Evolutionary conservation across 495 filamentous ascomycete genomes (phyloP), one percentile per base, ranked within the genome.

Genomic region (Aspergillus biplanus): DNA sequence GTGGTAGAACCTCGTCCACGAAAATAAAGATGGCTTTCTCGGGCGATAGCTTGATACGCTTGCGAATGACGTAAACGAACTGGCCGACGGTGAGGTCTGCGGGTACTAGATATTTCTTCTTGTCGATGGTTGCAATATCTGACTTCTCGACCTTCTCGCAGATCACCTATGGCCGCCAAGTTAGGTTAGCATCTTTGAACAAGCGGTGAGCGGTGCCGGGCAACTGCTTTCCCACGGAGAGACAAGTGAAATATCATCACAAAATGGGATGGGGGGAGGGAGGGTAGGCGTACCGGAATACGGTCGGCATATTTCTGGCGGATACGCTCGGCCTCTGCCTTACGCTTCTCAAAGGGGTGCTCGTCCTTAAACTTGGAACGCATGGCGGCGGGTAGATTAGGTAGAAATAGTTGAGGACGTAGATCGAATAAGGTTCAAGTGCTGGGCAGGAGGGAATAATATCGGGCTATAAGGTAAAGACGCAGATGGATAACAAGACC

Each of bases 1-100:
- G 95, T 39, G 95, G 95, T 33, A 99, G 86, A 39, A 98, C 94
- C 84, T 97, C 95, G 73, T 98, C 95, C 67, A 99, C 95, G 82
- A 98, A 99, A 86, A 99, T 99, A 86, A 99, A 99, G 84, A 99
- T 99, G 67, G 95, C 95, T 85, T 99, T 99, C 84, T 99, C 95
- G 7, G 95, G 95, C 11, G 93, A 97, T 57, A 99, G 85, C 91
- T 99, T 99, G 83, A 99, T 99, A 68, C 95, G 90, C 85, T 99
- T 99, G 76, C 95, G 92, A 80, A 99, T 99, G 53, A 99, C 95
- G 77, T 99, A 99, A 81, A 99, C 95, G 76, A 99, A 99, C 89
- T 99, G 95, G 69, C 95, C 95, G 46, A 99, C 95, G 59, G 96
- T 99, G 67, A 99, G 88, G 74, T 99, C 95, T 62, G 95, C 92